Base-by-base conservation (phyloP, 352 stramenopile genomes). In the Pythium dissimile region DNA sequence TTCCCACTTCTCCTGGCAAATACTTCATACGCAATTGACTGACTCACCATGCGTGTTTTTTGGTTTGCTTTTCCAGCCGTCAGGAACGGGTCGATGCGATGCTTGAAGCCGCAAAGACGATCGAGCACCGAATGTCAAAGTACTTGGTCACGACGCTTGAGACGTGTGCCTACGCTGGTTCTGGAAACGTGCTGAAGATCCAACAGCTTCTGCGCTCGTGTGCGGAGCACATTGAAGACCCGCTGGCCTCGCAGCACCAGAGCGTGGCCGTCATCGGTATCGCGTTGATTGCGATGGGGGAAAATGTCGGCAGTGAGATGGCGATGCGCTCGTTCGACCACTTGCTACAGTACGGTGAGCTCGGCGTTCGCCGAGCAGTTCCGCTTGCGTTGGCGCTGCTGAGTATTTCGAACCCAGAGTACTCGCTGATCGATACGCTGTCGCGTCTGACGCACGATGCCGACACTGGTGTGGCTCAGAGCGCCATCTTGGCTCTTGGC, bases 261-360 rank as follows among this genome's bases (percentile, higher is more conserved):
- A 92, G 88, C 66, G 95, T 97, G 30, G 97, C 97, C 10, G 96
- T 99, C 13, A 84, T 99, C 41, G 97, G 97, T 56, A 98, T 99
- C 64, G 96, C 92, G 23, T 72, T 99, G 16, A 98, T 99, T 44
- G 96, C 96, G 1, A 97, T 99, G 85, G 97, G 97, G 39, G 97
- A 99, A 73, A 96, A 91, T 61, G 93, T 98, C 51, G 92, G 94
- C 27, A 90, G 88, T 52, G 97, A 99, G 72, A 99, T 99, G 97
- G 93, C 95, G 13, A 89, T 99, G 61, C 85, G 97, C 60, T 97
- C 96, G 37, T 99, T 99, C 67, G 97, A 99, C 57, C 97, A 99
- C 71, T 84, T 99, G 63, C 85, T 99, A 30, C 97, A 99, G 73
- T 99, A 99, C 71, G 98, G 97, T 38, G 97, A 99, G 74, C 82